phyloP scores from a whole-genome alignment of 2,329 filamentous ascomycete species.

The Sporothrix dimorphospora region DNA sequence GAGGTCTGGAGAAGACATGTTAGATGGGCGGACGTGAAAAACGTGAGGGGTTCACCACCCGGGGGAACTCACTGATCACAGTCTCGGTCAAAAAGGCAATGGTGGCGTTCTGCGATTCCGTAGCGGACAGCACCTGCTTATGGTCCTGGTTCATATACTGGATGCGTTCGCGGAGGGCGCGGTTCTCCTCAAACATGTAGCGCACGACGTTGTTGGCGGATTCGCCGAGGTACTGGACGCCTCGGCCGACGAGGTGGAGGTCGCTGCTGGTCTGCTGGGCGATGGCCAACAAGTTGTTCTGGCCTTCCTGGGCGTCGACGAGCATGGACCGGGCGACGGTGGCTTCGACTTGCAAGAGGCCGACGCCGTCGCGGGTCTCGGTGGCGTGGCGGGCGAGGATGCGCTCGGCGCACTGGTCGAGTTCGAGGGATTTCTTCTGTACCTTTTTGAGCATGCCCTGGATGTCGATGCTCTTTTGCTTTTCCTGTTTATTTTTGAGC shows the following conservation, averaged over 20 bases:
- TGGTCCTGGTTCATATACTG: neutral
- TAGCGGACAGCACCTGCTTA: neutral
- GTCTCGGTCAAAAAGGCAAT: neutral
- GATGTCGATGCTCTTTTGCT: conserved; percentile 22
- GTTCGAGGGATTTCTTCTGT: conserved; percentile 24
- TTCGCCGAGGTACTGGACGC: neutral
- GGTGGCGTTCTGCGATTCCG: neutral
- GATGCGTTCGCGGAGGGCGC: neutral
- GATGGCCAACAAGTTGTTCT: neutral
- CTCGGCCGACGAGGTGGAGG: neutral
- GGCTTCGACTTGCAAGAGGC: neutral
- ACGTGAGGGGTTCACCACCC: neutral
- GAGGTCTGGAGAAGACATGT: neutral
- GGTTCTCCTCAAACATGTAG: neutral
- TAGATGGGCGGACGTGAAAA: too few relatives aligned
- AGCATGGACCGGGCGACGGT: neutral
- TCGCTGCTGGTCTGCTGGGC: neutral
- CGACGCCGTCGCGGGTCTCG: conserved; percentile 11
- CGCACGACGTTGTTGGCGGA: neutral
- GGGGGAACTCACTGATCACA: neutral
- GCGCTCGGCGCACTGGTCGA: conserved; percentile 26
- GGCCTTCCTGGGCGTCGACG: neutral
- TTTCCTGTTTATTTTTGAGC: conserved; percentile 23
- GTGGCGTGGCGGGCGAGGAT: conserved; percentile 9
- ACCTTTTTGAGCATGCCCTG: conserved; percentile 24